Evolutionary conservation across 768 basidiomycete genomes (phyloP), one percentile per base, ranked within the genome.

Genomic region (Tephrocybe rancida): DNA sequence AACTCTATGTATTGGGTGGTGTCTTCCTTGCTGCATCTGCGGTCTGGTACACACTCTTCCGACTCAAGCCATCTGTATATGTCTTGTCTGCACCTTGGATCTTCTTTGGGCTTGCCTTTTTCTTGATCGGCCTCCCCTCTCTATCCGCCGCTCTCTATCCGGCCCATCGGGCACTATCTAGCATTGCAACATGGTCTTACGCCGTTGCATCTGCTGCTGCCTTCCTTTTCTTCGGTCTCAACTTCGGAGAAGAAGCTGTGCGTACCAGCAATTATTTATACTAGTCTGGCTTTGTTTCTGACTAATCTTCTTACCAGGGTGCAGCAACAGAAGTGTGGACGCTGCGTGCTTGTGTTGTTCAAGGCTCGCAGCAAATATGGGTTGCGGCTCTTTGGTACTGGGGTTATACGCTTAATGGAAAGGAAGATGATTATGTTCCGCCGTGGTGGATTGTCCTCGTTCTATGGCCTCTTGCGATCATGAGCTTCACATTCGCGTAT

Each of bases 291-390:
- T 37, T 48, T 7, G 10, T 39, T 38, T 58, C 8, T 19, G 46
- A 30, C 35, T 52, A 42, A 56, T 58, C 26, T 41, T 21, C 39
- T 38, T 27, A 26, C 35, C 62, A 90, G 84, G 94, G 95, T 63
- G 93, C 95, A 50, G 92, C 95, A 1, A 95, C 95, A 6, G 95
- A 97, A 69, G 86, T 95, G 14, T 97, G 95, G 95, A 90, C 87
- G 26, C 67, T 94, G 54, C 83, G 95, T 27, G 95, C 95, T 11
- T 95, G 93, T 67, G 74, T 95, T 56, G 95, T 97, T 0, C 95
- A 97, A 71, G 95, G 95, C 35, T 89, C 93, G 9, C 95, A 97
- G 61, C 95, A 96, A 71, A 84, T 97, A 34, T 97, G 95, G 95
- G 88, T 96, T 13, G 90, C 95, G 3, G 95, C 90, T 7, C 73